Evolutionary conservation across 2,329 filamentous ascomycete species (phyloP).

Genomic region (Chaetomium olivaceum): DNA sequence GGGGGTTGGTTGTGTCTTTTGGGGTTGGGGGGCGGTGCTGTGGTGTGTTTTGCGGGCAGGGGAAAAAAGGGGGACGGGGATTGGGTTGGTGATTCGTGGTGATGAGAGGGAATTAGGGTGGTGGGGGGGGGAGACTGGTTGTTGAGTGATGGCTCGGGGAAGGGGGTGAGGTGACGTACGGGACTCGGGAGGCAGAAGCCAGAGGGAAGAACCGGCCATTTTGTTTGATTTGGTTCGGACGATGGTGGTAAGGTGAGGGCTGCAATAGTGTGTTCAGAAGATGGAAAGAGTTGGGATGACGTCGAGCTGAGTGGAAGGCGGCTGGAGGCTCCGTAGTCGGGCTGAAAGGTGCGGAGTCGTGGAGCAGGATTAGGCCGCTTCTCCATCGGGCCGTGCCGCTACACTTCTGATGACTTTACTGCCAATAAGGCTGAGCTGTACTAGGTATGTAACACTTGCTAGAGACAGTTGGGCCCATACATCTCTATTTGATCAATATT

Average conservation of each 20-base stretch:
- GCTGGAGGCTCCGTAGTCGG: background rate
- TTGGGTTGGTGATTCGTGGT: background rate
- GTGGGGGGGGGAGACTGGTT: background rate
- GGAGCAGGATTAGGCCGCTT: background rate
- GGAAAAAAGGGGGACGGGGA: too few species aligned
- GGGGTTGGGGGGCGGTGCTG: background rate
- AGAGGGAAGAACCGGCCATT: conserved; percentile 40
- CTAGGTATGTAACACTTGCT: background rate
- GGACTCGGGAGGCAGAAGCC: conserved; percentile 35
- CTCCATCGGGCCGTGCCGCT: background rate
- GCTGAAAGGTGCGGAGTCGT: background rate
- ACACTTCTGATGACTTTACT: background rate
- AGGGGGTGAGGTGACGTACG: background rate
- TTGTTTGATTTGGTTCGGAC: conserved; percentile 10
- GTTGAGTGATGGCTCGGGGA: background rate
- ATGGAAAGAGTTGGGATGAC: background rate
- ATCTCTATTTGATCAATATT: background rate
- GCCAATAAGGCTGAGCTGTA: background rate
- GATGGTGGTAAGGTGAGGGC: background rate
- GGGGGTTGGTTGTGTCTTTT: too few species aligned
- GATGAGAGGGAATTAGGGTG: background rate
- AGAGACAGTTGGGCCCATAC: background rate
- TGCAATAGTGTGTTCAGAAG: background rate
- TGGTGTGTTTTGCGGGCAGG: background rate
- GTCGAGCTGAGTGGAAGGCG: background rate